Base-by-base conservation (phyloP, 2,329 filamentous ascomycete species). In the Xenoacremonium recifei region DNA sequence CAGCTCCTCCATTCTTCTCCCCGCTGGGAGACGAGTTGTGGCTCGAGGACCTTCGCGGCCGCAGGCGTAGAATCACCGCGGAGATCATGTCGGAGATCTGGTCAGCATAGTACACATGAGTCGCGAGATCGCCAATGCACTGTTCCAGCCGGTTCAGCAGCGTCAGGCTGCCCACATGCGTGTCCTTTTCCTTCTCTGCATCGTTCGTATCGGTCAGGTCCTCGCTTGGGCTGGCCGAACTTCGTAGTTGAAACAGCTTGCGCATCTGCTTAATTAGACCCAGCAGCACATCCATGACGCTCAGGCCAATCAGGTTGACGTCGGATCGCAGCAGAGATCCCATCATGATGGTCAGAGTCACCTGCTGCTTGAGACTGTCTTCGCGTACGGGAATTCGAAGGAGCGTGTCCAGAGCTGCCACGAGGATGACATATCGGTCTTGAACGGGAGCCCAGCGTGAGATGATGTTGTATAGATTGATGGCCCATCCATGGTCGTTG, bases 51-150 rank as follows among this genome's bases (percentile, higher is more conserved):
- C 66, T 68, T 2, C 69, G 64, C 3, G 90, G 88, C 64, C 87
- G 93, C 21, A 97, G 74, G 16, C 89, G 84, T 21, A 79, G 70
- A 13, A 97, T 70, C 33, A 97, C 84, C 1, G 89, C 82, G 16
- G 83, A 79, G 38, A 96, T 82, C 89, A 97, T 96, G 65, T 99
- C 93, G 2, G 87, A 84, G 41, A 97, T 89, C 65, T 99, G 93
- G 55, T 97, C 92, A 2, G 88, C 88, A 62, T 99, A 99, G 70
- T 99, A 99, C 21, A 96, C 84, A 60, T 99, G 93, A 1, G 89
- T 96, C 3, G 91, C 90, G 20, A 99, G 72, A 61, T 91, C 82
- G n/a, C 89, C 89, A 47, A 96, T 90, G 66, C 89, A 95, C 53
- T 80, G 76, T 61, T 93, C 85, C 13, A 97, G 76, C 21, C 84